These are phyloP conservation scores for Darksidea phi DNA, from an alignment of 495 filamentous ascomycete genomes.

Conservation along the genomic window DNA sequence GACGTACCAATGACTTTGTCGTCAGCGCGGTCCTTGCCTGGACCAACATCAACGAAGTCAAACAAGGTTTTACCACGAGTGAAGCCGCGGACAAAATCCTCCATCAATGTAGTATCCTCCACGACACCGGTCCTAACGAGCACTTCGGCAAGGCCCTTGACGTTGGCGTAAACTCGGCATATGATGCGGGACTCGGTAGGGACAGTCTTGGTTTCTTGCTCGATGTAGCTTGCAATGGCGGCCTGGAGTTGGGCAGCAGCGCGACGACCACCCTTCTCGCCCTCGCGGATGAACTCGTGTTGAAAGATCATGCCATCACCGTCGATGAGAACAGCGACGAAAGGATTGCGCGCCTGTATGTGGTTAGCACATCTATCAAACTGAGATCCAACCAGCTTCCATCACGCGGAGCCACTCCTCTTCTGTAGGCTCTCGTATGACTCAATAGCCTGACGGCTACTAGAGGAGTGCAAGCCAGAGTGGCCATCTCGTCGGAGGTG, in stretches of 20 bases:
- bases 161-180: slow-evolving; percentile 66
- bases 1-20: slow-evolving; percentile 71
- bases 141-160: slow-evolving; percentile 60
- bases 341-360: slow-evolving; percentile 68
- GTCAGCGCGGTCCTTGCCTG: slow-evolving; percentile 66
- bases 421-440: too few species aligned
- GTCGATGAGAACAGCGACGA: slow-evolving; percentile 73
- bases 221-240: slow-evolving; percentile 52
- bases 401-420: too few species aligned
- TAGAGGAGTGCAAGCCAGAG: too few species aligned
- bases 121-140: slow-evolving; percentile 60
- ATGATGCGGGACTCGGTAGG: slow-evolving; percentile 59
- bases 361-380: not conserved
- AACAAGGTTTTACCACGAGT: slow-evolving; percentile 68
- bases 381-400: too few species aligned
- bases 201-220: slow-evolving; percentile 50
- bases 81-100: slow-evolving; percentile 74
- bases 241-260: slow-evolving; percentile 63
- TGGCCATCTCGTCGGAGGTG: too few species aligned
- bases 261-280: slow-evolving; percentile 66
- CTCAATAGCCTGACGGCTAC: too few species aligned
- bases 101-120: slow-evolving; percentile 52
- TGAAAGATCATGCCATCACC: slow-evolving; percentile 77
- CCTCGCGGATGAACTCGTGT: slow-evolving; percentile 61
- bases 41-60: slow-evolving; percentile 74